Evolutionary conservation across 202 grass and related monocot genomes (phyloP).

Genomic region (Schoenoplectus tabernaemontani): DNA sequence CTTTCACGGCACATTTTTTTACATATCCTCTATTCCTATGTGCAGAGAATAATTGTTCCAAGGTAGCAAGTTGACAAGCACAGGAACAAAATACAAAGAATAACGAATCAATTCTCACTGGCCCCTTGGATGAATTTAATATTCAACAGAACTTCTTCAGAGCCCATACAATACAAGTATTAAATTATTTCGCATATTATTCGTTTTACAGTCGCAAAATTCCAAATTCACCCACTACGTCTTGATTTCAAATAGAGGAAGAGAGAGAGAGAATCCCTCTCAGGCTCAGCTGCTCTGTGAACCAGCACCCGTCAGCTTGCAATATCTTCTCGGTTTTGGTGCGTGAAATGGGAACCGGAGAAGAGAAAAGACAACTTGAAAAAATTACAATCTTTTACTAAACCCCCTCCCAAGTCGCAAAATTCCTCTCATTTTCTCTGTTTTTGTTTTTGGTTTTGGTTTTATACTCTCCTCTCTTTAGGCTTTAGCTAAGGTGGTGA

Average conservation of each 20-base stretch:
- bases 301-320: constrained; percentile 4
- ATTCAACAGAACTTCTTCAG: neutral
- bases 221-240: neutral
- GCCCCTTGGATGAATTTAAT: neutral
- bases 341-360: neutral
- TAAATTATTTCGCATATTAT: neutral
- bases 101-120: constrained; percentile 10
- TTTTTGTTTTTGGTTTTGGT: neutral
- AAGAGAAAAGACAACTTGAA: neutral
- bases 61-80: neutral
- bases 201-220: neutral
- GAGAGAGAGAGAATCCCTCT: neutral
- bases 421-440: constrained; percentile 1
- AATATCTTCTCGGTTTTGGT: neutral
- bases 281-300: neutral
- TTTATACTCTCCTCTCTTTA: neutral
- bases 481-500: neutral
- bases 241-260: neutral
- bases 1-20: neutral
- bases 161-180: neutral
- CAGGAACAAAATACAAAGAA: constrained; percentile 6
- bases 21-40: neutral
- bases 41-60: constrained; percentile 11
- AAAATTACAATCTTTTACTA: constrained; percentile 34
- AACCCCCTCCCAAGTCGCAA: neutral